Percentiles rank a stretch among this genome's conserved stretches.
These are phyloP conservation scores for Sporothrix humicola DNA, from an alignment of 2,329 filamentous ascomycete genomes.

Conservation along the genomic window DNA sequence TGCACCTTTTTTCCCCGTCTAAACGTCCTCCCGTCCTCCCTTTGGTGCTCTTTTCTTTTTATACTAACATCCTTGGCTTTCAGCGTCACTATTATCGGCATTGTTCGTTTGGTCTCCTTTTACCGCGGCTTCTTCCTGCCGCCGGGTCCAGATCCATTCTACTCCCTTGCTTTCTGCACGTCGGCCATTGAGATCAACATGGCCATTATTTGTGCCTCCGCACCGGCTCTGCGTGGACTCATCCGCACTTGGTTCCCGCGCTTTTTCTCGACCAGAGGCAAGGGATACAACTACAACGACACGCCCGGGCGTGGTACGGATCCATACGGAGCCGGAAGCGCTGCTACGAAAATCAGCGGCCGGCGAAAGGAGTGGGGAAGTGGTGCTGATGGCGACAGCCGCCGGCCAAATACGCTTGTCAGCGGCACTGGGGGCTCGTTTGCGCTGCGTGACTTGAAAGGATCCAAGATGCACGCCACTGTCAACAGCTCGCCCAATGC, in stretches of 20 bases:
- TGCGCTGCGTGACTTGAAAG: slow-evolving; percentile 42
- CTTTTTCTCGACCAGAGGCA: slow-evolving; percentile 36
- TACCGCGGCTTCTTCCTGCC: slow-evolving; percentile 44
- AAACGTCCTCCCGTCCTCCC: too few relatives aligned
- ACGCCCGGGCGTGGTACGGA: slow-evolving; percentile 9
- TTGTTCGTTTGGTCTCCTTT: slow-evolving; percentile 45
- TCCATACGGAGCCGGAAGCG: slow-evolving; percentile 33
- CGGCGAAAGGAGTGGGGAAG: slow-evolving; percentile 20
- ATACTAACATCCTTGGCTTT: not conserved
- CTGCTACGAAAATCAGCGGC: slow-evolving; percentile 32
- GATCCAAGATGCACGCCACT: slow-evolving; percentile 43
- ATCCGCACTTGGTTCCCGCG: slow-evolving; percentile 38
- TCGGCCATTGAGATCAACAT: slow-evolving; percentile 51
- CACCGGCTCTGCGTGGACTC: slow-evolving; percentile 37
- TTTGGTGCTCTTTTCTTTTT: not conserved
- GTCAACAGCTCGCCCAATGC: slow-evolving; percentile 46
- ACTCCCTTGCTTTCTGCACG: slow-evolving; percentile 47
- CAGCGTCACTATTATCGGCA: slow-evolving; percentile 47
- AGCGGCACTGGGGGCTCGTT: slow-evolving; percentile 27
- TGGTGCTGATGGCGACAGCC: slow-evolving; percentile 2
- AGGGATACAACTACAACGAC: slow-evolving; percentile 16
- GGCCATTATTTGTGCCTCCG: slow-evolving; percentile 51
- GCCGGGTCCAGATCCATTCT: slow-evolving; percentile 41
- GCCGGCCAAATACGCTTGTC: not conserved
- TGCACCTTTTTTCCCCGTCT: not conserved